These are phyloP conservation scores for Boletus edulis DNA, from an alignment of 768 basidiomycete species.

Conservation along the genomic window DNA sequence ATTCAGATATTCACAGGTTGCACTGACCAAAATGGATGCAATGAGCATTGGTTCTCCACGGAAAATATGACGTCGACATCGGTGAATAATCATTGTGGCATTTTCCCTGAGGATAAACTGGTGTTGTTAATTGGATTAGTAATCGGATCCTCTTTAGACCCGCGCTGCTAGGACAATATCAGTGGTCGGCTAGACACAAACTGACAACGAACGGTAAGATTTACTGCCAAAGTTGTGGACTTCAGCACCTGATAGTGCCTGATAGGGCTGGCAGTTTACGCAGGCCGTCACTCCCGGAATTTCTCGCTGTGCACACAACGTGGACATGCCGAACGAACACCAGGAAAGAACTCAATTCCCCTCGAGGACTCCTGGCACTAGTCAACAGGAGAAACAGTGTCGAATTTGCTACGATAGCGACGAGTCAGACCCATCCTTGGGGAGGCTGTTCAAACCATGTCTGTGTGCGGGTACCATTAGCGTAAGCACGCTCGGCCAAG, in stretches of 20 bases:
- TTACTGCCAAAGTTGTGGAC: not conserved
- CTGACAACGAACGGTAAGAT: constrained; percentile 2
- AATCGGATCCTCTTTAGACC: constrained; percentile 8
- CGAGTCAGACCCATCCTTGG: constrained; percentile 57
- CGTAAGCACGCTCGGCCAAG: constrained; percentile 32
- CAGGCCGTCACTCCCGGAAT: not conserved
- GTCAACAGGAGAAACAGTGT: constrained; percentile 61
- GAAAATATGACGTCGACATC: not conserved
- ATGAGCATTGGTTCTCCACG: not conserved
- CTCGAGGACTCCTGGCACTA: constrained; percentile 12
- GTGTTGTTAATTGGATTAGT: not conserved
- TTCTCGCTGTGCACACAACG: constrained; percentile 4
- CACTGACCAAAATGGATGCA: not conserved
- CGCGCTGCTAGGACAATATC: not conserved
- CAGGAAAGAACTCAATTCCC: constrained; percentile 6
- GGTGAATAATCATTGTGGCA: not conserved
- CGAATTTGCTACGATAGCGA: constrained; percentile 79
- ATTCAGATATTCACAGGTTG: constrained; percentile 2
- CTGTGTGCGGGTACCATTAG: constrained; percentile 74
- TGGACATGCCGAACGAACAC: constrained; percentile 17
- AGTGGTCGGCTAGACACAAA: not conserved
- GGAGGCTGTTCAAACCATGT: constrained; percentile 75
- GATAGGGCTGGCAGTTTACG: not conserved
- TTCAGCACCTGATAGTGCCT: not conserved
- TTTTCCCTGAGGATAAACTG: not conserved